Evolutionary conservation across 768 basidiomycete genomes (phyloP), one percentile per base, ranked within the genome.

Genomic region (Mycena indigotica): DNA sequence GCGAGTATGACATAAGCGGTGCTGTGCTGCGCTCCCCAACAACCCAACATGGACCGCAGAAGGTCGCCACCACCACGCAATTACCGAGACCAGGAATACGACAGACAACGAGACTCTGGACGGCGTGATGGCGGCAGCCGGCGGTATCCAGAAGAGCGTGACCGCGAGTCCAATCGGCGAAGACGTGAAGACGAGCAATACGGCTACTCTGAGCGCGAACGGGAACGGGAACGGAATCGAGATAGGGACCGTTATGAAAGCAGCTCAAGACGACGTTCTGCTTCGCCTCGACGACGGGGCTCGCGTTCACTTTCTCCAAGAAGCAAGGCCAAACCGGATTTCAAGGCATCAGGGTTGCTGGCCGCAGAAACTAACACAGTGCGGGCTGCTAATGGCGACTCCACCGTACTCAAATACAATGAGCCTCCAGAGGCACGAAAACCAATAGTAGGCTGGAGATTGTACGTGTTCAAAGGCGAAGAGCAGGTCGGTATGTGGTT

Each of bases 391-490:
- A 87, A 92, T 67, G 93, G 91, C n/a, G 84, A 84, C 50, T 86
- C 78, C 65, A 88, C 89, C 5, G 84, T 97, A 41, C 78, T 99
- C 61, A 99, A 98, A 72, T 99, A 99, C 71, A 95, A 98, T 61
- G 97, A 99, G 72, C 97, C 97, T 16, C 95, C 97, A 5, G 97
- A 99, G 78, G 97, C 96, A 26, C 79, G 97, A 63, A 98, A 95
- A 69, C 96, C 97, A 10, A 74, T 80, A 4, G 72, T 90, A 29
- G 90, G 91, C 17, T 98, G 97, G 97, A 80, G 97, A 69, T 69
- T 99, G 60, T 99, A 98, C 68, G 95, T 98, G 29, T 99, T 98
- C 82, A 98, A 98, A 74, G 96, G 91, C 21, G 83, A 81, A 52
- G 94, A 97, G 65, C 91, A 98, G 80, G 79, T 87, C 50, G 95